phyloP scores from a whole-genome alignment of 2,329 filamentous ascomycete genomes.

The Mycosphaerelloides madeirae region DNA sequence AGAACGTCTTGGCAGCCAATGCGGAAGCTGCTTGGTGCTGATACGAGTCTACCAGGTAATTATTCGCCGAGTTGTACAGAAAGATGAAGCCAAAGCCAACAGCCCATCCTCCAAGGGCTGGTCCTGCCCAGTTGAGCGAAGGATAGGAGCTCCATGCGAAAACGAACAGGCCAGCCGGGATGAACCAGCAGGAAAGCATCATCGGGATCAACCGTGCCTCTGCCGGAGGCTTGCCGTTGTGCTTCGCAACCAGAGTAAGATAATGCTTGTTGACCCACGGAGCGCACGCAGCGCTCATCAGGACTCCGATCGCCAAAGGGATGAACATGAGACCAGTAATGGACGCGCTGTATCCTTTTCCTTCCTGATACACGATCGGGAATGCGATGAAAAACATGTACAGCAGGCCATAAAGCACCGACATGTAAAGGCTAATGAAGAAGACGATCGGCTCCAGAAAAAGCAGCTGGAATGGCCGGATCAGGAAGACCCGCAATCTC shows the following conservation, averaged over 20 bases:
- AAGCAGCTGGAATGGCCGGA: constrained; percentile 80
- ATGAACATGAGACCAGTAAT: constrained; percentile 64
- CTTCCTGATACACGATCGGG: constrained; percentile 66
- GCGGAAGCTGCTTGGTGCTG: constrained; percentile 61
- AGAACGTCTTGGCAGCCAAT: constrained; percentile 33
- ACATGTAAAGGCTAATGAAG: constrained; percentile 71
- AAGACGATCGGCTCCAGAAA: constrained; percentile 82
- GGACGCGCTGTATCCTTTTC: constrained; percentile 76
- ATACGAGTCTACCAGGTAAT: constrained; percentile 58
- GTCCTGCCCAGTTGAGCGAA: constrained; percentile 64
- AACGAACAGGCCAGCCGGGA: constrained; percentile 62
- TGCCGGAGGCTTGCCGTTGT: constrained; percentile 69
- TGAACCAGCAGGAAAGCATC: constrained; percentile 50
- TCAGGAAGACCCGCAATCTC: constrained; percentile 66
- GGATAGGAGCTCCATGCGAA: constrained; percentile 67
- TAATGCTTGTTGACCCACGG: constrained; percentile 81
- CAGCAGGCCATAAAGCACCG: constrained; percentile 19
- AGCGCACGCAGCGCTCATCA: constrained; percentile 25
- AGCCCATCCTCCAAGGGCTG: constrained; percentile 36
- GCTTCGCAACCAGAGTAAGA: constrained; percentile 56
- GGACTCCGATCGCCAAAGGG: constrained; percentile 26
- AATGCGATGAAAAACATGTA: constrained; percentile 64
- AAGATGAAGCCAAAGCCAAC: constrained; percentile 33
- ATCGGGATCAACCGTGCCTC: constrained; percentile 77
- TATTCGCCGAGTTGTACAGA: constrained; percentile 36